Conservation (phyloP, 2,329 filamentous ascomycete species). For the Talaromyces islandicus region DNA sequence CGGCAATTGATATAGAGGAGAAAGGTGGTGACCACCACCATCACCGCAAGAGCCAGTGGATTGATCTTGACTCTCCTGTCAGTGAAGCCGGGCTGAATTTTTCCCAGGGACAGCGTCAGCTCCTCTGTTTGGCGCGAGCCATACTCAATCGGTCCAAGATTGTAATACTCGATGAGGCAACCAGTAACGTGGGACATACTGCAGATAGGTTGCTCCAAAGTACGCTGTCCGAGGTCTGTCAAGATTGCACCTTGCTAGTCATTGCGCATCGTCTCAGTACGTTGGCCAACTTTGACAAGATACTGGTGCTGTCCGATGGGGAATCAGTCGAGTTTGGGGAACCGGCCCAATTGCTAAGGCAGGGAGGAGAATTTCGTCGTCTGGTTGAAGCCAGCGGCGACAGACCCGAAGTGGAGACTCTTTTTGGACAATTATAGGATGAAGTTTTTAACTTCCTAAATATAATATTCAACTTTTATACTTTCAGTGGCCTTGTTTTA, state of each 20-base stretch:
- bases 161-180: conserved; percentile 72
- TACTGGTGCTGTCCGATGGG: conserved; percentile 52
- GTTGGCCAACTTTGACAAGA: conserved; percentile 67
- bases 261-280: conserved; percentile 69
- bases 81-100: conserved; percentile 69
- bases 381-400: conserved; percentile 12
- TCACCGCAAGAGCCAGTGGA: too few relatives aligned
- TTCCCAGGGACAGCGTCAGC: conserved; percentile 69
- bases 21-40: too few relatives aligned
- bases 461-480: too few relatives aligned
- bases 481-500: too few relatives aligned
- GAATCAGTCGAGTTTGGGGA: conserved; percentile 6
- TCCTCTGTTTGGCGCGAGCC: conserved; percentile 66
- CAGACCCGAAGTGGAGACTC: conserved; percentile 8
- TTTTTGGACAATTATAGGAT: too few relatives aligned
- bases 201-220: conserved; percentile 67
- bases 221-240: conserved; percentile 63
- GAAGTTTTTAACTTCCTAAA: too few relatives aligned
- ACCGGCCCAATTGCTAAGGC: conserved; percentile 5
- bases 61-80: conserved; percentile 56
- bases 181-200: conserved; percentile 66
- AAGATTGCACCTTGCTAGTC: conserved; percentile 56
- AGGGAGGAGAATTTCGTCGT: conserved; percentile 7
- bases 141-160: conserved; percentile 65
- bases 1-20: too few relatives aligned